These are phyloP conservation scores for Corinectria fuckeliana DNA, from an alignment of 2,329 filamentous ascomycete genomes.

Conservation along the genomic window DNA sequence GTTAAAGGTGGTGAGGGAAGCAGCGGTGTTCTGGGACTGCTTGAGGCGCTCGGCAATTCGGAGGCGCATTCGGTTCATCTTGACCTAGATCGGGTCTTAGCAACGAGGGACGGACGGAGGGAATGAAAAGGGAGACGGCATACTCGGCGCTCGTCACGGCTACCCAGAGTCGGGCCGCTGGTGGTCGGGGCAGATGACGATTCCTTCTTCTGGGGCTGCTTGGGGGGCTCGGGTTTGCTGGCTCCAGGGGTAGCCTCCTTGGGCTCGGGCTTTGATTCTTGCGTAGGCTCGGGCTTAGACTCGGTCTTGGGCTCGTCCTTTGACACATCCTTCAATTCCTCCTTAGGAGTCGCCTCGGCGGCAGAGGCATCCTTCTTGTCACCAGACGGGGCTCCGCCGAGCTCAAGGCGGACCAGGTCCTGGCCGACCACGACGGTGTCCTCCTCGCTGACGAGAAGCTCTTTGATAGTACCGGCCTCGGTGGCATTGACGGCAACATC, in stretches of 20 bases:
- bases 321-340: constrained; percentile 40
- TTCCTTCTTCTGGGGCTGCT: constrained; percentile 38
- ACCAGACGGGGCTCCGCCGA: constrained; percentile 63
- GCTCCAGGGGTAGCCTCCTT: constrained; percentile 29
- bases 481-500: constrained; percentile 97
- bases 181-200: constrained; percentile 25
- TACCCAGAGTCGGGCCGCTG: constrained; percentile 60
- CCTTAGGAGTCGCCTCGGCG: constrained; percentile 31
- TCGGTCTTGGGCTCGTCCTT: constrained; percentile 44
- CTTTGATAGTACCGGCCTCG: constrained; percentile 87
- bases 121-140: constrained; percentile 41
- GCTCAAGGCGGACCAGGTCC: constrained; percentile 84
- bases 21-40: constrained; percentile 98
- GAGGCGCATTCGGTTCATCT: constrained; percentile 99
- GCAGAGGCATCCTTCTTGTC: constrained; percentile 47
- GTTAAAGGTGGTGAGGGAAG: constrained; percentile 97
- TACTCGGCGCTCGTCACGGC: constrained; percentile 87
- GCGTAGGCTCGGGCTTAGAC: constrained; percentile 37
- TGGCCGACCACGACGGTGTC: constrained; percentile 96
- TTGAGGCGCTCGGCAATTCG: constrained; percentile 97
- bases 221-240: constrained; percentile 33
- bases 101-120: not conserved
- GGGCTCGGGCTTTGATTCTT: constrained; percentile 45
- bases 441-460: constrained; percentile 90
- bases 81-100: constrained; percentile 66